Evolutionary conservation across 225 moss, liverwort and hornwort genomes (phyloP).

Genomic region (Pseudisothecium myosuroides): DNA sequence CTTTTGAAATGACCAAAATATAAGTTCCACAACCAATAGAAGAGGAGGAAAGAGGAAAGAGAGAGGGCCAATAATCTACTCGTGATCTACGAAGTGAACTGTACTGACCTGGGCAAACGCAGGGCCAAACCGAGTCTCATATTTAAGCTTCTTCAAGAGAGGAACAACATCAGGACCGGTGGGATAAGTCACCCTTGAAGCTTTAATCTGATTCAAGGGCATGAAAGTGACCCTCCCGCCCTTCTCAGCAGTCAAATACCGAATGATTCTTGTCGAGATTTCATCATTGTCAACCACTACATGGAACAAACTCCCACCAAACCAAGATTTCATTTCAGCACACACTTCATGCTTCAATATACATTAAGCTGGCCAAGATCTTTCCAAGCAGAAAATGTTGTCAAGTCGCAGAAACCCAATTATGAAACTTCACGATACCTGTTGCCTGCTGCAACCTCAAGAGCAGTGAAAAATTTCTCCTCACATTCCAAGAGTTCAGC

Average conservation of each 20-base stretch:
- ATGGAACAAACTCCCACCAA: slow-evolving; percentile 60
- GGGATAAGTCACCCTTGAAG: slow-evolving; percentile 61
- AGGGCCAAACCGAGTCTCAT: slow-evolving; percentile 31
- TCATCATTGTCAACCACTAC: slow-evolving; percentile 87
- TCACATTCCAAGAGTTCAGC: slow-evolving; percentile 89
- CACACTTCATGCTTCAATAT: neutral
- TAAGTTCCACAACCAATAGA: neutral
- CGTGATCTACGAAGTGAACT: neutral
- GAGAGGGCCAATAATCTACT: neutral
- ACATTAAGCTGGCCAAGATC: neutral
- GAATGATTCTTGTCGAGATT: slow-evolving; percentile 76
- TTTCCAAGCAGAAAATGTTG: neutral
- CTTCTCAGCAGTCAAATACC: slow-evolving; percentile 68
- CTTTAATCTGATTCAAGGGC: slow-evolving; percentile 72
- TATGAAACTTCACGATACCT: slow-evolving; percentile 19
- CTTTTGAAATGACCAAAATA: neutral
- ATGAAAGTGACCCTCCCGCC: slow-evolving; percentile 92
- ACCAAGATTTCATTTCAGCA: neutral
- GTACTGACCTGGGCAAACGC: slow-evolving; percentile 73
- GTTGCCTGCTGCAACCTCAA: slow-evolving; percentile 81
- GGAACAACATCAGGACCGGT: slow-evolving; percentile 92
- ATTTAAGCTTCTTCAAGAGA: slow-evolving; percentile 66
- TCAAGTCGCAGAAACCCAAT: neutral
- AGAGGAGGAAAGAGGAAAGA: neutral
- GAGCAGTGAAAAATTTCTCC: slow-evolving; percentile 91